Evolutionary conservation across 176 grass and related monocot species (phyloP).

Genomic region (Juncus effusus): DNA sequence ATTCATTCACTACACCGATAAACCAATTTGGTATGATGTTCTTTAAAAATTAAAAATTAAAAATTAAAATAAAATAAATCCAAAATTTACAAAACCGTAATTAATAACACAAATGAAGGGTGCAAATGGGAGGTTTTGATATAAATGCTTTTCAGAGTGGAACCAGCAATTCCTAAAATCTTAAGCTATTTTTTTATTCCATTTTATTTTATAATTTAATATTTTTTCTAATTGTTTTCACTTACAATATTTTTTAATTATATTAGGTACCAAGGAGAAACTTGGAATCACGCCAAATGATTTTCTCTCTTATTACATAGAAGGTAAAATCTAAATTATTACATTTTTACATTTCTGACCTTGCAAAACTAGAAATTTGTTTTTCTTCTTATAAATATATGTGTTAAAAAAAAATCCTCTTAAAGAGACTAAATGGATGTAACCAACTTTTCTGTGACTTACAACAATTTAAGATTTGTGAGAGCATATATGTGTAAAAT

Average conservation of each 20-base stretch:
- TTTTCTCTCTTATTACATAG: slow-evolving; percentile 19
- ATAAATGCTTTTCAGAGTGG: slow-evolving; percentile 48
- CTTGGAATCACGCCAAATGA: slow-evolving; percentile 10
- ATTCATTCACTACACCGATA: no score
- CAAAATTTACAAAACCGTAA: no score
- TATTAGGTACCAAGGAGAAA: slow-evolving; percentile 17
- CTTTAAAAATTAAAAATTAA: no score
- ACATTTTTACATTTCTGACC: not conserved
- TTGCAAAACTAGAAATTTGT: no score
- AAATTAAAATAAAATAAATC: no score
- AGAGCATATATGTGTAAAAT: no score
- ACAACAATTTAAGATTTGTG: no score
- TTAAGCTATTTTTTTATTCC: not conserved
- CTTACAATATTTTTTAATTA: not conserved
- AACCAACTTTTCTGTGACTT: no score
- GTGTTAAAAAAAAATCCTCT: no score
- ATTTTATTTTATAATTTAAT: not conserved
- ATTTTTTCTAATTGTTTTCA: slow-evolving; percentile 8
- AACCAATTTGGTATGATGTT: no score
- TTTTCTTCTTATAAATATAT: no score
- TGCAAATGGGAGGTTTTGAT: slow-evolving; percentile 74
- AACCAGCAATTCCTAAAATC: slow-evolving; percentile 37
- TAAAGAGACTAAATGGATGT: no score
- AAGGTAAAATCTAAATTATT: slow-evolving; percentile 8
- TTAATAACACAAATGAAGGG: slow-evolving; percentile 13